A percentile compares a stretch with the other conserved stretches of the same genome.
Conservation (phyloP, 305 asterid genomes). For the Solanum aculeatissimum region DNA sequence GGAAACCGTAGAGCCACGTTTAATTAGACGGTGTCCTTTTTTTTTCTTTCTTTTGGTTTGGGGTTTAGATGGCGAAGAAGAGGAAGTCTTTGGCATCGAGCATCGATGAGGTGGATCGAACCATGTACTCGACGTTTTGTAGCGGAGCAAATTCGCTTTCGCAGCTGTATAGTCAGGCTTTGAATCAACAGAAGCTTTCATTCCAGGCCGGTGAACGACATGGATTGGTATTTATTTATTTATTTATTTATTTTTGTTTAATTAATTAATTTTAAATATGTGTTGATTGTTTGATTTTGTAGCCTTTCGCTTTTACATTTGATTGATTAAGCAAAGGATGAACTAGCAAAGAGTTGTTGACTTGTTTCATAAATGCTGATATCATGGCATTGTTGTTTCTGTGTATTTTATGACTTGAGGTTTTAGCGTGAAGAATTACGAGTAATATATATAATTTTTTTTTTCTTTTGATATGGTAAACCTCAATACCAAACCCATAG, state of each 20-base stretch:
- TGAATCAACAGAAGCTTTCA: constrained; percentile 43
- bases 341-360: neutral
- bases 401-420: neutral
- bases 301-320: neutral
- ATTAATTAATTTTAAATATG: neutral
- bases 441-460: no score
- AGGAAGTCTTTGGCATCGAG: constrained; percentile 41
- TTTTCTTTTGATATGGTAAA: neutral
- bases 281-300: neutral
- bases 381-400: neutral
- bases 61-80: constrained; percentile 29
- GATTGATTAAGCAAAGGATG: neutral
- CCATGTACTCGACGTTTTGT: constrained; percentile 34
- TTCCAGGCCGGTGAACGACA: constrained; percentile 51
- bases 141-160: constrained; percentile 41
- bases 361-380: neutral
- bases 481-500: neutral
- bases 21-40: neutral
- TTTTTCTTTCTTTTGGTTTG: neutral
- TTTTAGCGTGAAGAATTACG: neutral
- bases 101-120: constrained; percentile 50
- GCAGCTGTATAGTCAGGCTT: constrained; percentile 43
- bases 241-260: neutral
- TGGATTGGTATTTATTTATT: constrained; percentile 22
- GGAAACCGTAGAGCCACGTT: neutral